Conservation (phyloP, 106 monocot species). For the Phalaenopsis aphrodite region DNA sequence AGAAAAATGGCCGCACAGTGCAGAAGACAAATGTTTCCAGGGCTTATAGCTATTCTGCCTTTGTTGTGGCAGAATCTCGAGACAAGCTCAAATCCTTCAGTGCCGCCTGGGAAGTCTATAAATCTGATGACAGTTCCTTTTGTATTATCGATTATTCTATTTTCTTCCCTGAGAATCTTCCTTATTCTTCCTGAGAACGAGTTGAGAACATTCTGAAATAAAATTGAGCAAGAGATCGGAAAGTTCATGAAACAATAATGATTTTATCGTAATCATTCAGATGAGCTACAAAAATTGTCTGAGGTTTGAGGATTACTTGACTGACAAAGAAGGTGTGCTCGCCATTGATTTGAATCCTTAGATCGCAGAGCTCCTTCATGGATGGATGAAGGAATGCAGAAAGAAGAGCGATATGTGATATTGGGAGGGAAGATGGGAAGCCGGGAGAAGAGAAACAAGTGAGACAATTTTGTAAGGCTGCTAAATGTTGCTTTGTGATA, state of each 20-base stretch:
- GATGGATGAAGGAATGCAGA: background rate
- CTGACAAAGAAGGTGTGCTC: constrained; percentile 50
- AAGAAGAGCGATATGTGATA: background rate
- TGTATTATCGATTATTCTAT: constrained; percentile 12
- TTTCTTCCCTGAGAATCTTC: constrained; percentile 40
- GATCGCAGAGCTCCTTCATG: constrained; percentile 54
- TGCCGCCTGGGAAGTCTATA: constrained; percentile 50
- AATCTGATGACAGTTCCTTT: constrained; percentile 29
- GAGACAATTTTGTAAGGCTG: background rate
- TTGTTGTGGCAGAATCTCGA: constrained; percentile 63
- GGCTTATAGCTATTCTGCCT: constrained; percentile 40
- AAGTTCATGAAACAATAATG: background rate
- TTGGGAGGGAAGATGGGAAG: background rate
- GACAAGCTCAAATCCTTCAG: constrained; percentile 50
- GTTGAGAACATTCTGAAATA: constrained; percentile 34
- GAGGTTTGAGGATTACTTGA: constrained; percentile 25
- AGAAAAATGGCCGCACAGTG: constrained; percentile 38
- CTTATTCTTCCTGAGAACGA: constrained; percentile 51
- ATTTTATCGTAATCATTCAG: background rate
- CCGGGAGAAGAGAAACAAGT: background rate
- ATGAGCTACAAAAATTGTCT: no score
- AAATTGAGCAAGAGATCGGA: background rate
- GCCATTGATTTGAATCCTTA: constrained; percentile 60
- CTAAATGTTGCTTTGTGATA: no score
- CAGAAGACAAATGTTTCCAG: constrained; percentile 36